Percentiles rank a stretch among this genome's conserved stretches.
phyloP scores from a whole-genome alignment of 148 eudicot species.

The Simmondsia chinensis region DNA sequence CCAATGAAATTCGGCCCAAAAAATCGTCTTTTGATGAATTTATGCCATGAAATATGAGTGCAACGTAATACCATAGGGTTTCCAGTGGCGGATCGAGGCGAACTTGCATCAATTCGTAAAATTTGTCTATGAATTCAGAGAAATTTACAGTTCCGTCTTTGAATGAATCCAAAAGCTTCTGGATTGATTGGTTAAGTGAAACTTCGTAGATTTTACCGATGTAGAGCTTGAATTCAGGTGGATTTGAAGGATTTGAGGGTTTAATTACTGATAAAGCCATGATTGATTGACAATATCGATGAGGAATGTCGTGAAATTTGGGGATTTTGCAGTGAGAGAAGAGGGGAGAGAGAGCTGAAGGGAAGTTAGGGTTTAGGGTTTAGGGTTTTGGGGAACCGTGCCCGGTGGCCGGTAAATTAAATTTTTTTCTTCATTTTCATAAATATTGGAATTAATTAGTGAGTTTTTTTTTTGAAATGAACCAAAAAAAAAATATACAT shows the following conservation, averaged over 20 bases:
- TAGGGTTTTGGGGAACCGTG: no score
- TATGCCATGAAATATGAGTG: constrained; percentile 13
- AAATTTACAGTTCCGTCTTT: constrained; percentile 1
- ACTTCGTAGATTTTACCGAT: constrained; percentile 23
- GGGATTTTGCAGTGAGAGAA: no score
- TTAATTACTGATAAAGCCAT: constrained; percentile 17
- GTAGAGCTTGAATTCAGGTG: constrained; percentile 7
- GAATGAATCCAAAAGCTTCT: constrained; percentile 13
- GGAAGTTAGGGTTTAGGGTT: not conserved
- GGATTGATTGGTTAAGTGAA: constrained; percentile 21
- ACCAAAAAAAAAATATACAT: no score
- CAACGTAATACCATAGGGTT: constrained; percentile 46
- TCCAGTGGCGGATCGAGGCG: constrained; percentile 38
- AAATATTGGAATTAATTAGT: no score
- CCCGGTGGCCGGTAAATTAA: no score
- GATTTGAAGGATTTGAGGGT: constrained; percentile 5
- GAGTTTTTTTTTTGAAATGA: no score
- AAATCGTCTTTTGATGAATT: constrained; percentile 7
- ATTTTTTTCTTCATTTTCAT: no score
- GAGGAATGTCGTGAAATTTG: no score
- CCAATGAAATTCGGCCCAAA: constrained; percentile 17
- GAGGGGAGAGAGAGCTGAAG: not conserved
- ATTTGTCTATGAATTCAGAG: constrained; percentile 10
- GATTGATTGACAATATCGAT: no score
- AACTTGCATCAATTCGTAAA: constrained; percentile 26